Base-by-base conservation (phyloP, 2,329 filamentous ascomycete genomes). In the Dryadomyces sulphureus region DNA sequence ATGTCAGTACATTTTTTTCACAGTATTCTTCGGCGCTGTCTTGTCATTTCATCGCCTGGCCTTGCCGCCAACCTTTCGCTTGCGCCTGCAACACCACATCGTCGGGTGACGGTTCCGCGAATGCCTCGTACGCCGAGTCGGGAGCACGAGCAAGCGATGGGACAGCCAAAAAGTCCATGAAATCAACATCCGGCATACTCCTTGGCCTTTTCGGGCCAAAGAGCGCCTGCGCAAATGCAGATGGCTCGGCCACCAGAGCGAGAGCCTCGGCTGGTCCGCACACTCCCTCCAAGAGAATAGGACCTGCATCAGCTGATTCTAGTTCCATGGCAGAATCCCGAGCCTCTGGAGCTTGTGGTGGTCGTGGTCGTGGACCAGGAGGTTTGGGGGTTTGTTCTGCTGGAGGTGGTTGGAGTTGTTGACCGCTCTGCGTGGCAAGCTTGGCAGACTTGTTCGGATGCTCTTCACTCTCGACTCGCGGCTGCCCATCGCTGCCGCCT, bases 101-200 rank as follows among this genome's bases (percentile, higher is more conserved):
- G 67, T 96, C 89, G 54, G 89, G 89, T 64, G 89, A 95, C 46
- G 90, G 89, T 60, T 79, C 77, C 69, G 81, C 70, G 66, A 95
- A 95, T 49, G 80, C 68, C 57, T 69, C 58, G 63, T 68, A 58
- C 60, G 47, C 40, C 38, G 48, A 45, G 7, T 69, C 69, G 47
- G 65, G 62, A 25, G 69, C 62, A 36, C 68, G 68, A 14, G 63
- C 63, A 54, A 68, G 63, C 49, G 75, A 75, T 44, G 73, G 72
- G 56, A 75, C 63, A 38, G 64, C 53, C 48, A 63, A 65, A 14
- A 57, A 55, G 20, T 60, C 58, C 5, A 56, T 55, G 16, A 55
- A 54, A 40, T 52, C 50, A 5, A 57, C 55, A n/a, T 56, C 54
- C 39, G 52, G 50, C 44, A 53, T 8, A 24, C 36, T 16, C 1